These are phyloP conservation scores for Hymenoscyphus fructigenus DNA, from an alignment of 2,329 filamentous ascomycete genomes.

Conservation along the genomic window DNA sequence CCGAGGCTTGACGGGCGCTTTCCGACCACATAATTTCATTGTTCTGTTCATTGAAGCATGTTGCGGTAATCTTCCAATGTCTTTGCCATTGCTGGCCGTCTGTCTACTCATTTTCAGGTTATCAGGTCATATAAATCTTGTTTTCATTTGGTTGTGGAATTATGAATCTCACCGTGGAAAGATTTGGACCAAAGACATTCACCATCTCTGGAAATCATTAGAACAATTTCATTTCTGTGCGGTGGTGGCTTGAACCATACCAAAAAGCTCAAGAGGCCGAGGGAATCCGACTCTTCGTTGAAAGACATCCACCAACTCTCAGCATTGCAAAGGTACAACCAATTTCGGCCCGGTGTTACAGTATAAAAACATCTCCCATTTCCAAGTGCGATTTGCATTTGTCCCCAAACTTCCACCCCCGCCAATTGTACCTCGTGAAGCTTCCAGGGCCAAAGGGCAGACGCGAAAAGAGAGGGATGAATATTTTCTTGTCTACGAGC, in stretches of 20 bases:
- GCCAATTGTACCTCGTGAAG: conserved; percentile 1
- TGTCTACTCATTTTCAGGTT: too few relatives aligned
- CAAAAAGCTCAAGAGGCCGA: background rate
- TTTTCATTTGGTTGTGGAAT: too few relatives aligned
- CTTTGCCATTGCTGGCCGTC: background rate
- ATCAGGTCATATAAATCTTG: too few relatives aligned
- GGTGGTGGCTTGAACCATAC: too few relatives aligned
- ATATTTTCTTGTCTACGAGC: background rate
- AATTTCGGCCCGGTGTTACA: conserved; percentile 7
- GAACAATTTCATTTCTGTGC: too few relatives aligned
- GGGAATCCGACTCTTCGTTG: background rate
- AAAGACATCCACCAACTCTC: background rate
- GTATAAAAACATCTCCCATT: conserved; percentile 4
- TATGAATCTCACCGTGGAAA: background rate
- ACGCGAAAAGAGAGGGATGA: background rate
- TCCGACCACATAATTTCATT: background rate
- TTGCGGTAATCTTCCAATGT: background rate
- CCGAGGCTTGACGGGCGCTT: background rate
- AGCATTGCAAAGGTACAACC: conserved; percentile 5
- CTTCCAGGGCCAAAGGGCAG: background rate
- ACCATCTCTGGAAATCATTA: background rate
- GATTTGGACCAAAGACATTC: conserved; percentile 2
- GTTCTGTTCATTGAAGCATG: background rate
- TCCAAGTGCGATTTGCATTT: background rate
- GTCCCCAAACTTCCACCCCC: conserved; percentile 7